Percentiles rank a stretch among this genome's conserved stretches.
Evolutionary conservation across 495 filamentous ascomycete genomes (phyloP).

Genomic region (Aspergillus biplanus): DNA sequence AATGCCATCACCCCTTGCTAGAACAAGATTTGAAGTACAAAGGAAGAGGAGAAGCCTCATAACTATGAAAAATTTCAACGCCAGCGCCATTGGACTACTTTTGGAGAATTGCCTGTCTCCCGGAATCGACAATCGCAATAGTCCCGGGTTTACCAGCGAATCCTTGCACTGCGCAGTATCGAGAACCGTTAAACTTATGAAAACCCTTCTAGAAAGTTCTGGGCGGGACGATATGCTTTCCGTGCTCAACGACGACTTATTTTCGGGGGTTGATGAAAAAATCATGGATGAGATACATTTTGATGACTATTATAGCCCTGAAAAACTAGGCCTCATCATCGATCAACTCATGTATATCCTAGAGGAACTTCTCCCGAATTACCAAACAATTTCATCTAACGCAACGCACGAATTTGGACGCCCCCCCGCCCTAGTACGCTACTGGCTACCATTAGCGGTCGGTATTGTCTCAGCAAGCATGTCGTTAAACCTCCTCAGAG

Average conservation of each 20-base stretch:
- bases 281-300: constrained; percentile 41
- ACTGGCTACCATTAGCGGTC: constrained; percentile 75
- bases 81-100: constrained; percentile 84
- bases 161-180: constrained; percentile 75
- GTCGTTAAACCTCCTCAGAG: constrained; percentile 72
- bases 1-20: constrained; percentile 68
- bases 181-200: constrained; percentile 77
- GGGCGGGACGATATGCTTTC: constrained; percentile 51
- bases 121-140: constrained; percentile 31
- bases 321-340: constrained; percentile 62
- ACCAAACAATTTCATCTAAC: constrained; percentile 52
- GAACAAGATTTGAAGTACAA: constrained; percentile 69
- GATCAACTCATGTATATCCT: constrained; percentile 70
- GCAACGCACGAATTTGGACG: constrained; percentile 66
- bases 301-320: constrained; percentile 24
- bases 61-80: constrained; percentile 71
- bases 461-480: constrained; percentile 77
- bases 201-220: constrained; percentile 64
- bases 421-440: constrained; percentile 75
- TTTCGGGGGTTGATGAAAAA: constrained; percentile 64
- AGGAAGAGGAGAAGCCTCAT: constrained; percentile 69
- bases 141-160: constrained; percentile 43
- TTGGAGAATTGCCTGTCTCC: constrained; percentile 79
- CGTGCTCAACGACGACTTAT: constrained; percentile 78
- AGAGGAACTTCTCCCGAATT: constrained; percentile 58